Evolutionary conservation across 2,329 filamentous ascomycete genomes (phyloP), one percentile per base, ranked within the genome.

Genomic region (Diaporthe ampelina): DNA sequence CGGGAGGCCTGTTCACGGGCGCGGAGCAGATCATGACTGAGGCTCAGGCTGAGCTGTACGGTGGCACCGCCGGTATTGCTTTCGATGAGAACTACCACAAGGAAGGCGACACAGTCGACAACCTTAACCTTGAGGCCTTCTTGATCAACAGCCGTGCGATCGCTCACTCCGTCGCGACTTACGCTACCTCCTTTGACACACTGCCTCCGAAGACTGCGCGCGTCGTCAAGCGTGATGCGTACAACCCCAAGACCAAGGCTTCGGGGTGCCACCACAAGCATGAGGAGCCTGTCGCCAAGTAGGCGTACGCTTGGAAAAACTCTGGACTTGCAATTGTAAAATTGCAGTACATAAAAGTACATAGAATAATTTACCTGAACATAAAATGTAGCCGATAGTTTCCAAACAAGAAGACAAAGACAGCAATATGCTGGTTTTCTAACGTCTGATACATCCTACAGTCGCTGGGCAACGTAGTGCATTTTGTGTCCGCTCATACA

Each of bases 1-100:
- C 89, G 0, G 92, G 92, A 35, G 93, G 93, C 17, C 86, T 94
- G 74, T 92, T 92, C 78, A 94, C 92, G 11, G 82, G 85, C 71
- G 80, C 81, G 17, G 90, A 90, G 81, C 89, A 86, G 79, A 78
- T 82, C 76, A 90, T 88, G 82, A 86, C 83, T 0, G 84, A 85
- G 40, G 87, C 88, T 54, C 89, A 94, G 79, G 88, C 85, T 0
- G 84, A 83, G 48, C 81, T 90, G 78, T 94, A 93, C 76, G 92
- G 92, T 15, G 92, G 92, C 26, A 82, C 87, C 77, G 90, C 88
- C 13, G 91, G 86, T 75, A 81, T 85, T 35, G 81, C 85, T 67
- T 85, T 85, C 77, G 83, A 88, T 75, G 77, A 83, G 78, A 84
- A 86, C 83, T 86, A 87, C 81, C 84, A 89, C 80, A 77, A 84